Base-by-base conservation (phyloP, 768 basidiomycete genomes). In the Chlorophyllum brunneum region DNA sequence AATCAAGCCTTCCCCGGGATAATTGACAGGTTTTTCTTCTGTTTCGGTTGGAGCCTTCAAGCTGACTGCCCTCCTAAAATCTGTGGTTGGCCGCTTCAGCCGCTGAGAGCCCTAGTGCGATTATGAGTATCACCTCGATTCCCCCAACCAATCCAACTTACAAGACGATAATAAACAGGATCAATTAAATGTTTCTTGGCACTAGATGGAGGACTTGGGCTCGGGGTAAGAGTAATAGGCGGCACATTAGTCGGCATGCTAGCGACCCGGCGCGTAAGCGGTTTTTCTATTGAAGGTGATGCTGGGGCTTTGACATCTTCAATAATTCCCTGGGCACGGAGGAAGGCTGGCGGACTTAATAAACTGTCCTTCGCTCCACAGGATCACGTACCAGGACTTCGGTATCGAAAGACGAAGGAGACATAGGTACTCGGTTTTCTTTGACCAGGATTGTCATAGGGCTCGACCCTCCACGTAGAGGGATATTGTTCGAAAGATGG, bases 371-470 rank as follows among this genome's bases (percentile, higher is more conserved):
- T 23, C 16, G 29, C 9, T 30, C 29, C 20, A 7, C 27, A 34
- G 42, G 6, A 40, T 42, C 22, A 31, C 48, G 37, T 54, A 82
- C 85, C 80, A 50, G 65, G 68, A 31, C 80, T 70, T 22, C 82
- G 70, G 63, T 88, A 88, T 34, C 81, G 73, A 62, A 88, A 89
- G 2, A 79, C 69, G 60, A 88, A 88, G 13, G 82, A 79, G 22
- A 86, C 81, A 48, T 76, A 79, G n/a, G 83, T 78, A 33, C 63
- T 65, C 4, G 76, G 70, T 52, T 65, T 66, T n/a, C 60, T 65
- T 29, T 61, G 59, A 24, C 63, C 59, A 9, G 61, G 52, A 23
- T 67, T 62, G 26, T 79, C 77, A 57, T 79, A 71, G 0, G 81
- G 70, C 44, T 70, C 66, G 8, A 84, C 73, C 2, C 67, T 62